Conservation (phyloP, 768 basidiomycete genomes). For the Solioccasus polychromus region DNA sequence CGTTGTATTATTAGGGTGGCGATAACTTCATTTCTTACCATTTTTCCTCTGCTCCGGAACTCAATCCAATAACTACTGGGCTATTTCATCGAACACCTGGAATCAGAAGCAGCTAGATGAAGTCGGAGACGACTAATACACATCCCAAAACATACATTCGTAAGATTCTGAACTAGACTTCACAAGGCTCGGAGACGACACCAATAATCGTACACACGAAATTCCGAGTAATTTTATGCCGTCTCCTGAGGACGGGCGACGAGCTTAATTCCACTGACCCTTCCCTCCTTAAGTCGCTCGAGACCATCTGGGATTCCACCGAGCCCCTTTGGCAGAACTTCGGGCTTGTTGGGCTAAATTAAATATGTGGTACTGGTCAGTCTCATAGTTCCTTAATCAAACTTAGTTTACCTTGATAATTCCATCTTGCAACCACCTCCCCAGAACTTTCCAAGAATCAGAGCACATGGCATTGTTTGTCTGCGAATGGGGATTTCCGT, state of each 20-base stretch:
- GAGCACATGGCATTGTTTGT: conserved; percentile 17
- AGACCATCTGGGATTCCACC: conserved; percentile 36
- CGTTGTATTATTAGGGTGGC: background rate
- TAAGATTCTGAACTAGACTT: background rate
- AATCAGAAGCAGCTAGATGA: background rate
- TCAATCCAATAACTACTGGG: background rate
- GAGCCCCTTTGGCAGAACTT: conserved; percentile 43
- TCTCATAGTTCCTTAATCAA: background rate
- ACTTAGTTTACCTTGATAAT: conserved; percentile 20
- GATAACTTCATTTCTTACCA: background rate
- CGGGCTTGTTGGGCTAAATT: conserved; percentile 37
- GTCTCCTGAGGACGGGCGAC: conserved; percentile 42
- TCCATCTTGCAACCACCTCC: conserved; percentile 25
- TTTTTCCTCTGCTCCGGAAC: background rate
- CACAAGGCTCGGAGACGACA: background rate
- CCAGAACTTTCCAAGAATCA: conserved; percentile 19
- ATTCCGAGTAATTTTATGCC: conserved; percentile 4
- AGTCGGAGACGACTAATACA: conserved; percentile 4
- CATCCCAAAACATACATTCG: background rate
- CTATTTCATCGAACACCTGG: too few species aligned
- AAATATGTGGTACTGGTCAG: conserved; percentile 1
- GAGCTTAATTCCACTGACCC: conserved; percentile 45
- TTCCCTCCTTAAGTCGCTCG: conserved; percentile 31
- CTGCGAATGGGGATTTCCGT: conserved; percentile 21
- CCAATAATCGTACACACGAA: conserved; percentile 18